Evolutionary conservation across 441 rosid species (phyloP).

Genomic region (Erysimum pusillum): DNA sequence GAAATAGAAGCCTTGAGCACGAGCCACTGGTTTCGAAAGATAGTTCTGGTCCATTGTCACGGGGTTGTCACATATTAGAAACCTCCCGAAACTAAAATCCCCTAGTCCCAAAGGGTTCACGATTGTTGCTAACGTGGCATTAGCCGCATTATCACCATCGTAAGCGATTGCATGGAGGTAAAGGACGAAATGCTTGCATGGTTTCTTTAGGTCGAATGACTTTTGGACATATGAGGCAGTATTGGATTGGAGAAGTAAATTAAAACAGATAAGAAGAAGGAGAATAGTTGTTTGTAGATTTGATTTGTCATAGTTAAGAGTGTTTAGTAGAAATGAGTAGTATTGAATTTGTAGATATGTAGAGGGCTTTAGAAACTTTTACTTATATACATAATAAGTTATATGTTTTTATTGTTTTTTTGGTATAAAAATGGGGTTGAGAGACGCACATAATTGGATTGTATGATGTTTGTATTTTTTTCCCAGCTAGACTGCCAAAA

Average conservation of each 20-base stretch:
- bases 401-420: too few species aligned
- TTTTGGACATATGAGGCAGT: background rate
- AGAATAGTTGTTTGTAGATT: slow-evolving; percentile 6
- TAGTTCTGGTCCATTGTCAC: slow-evolving; percentile 67
- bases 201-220: background rate
- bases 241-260: slow-evolving; percentile 15
- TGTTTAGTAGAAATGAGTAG: too few species aligned
- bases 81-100: slow-evolving; percentile 56
- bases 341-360: too few species aligned
- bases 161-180: too few species aligned
- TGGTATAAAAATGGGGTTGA: too few species aligned
- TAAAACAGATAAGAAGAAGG: background rate
- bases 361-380: too few species aligned
- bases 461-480: too few species aligned
- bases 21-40: slow-evolving; percentile 64
- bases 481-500: too few species aligned
- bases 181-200: too few species aligned
- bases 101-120: slow-evolving; percentile 63
- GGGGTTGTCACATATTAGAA: slow-evolving; percentile 63
- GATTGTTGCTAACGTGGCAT: slow-evolving; percentile 72
- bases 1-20: slow-evolving; percentile 69
- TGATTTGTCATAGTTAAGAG: slow-evolving; percentile 4
- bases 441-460: too few species aligned
- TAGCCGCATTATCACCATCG: slow-evolving; percentile 55
- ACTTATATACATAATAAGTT: too few species aligned